Evolutionary conservation across 495 filamentous ascomycete species (phyloP).

Genomic region (Aspergillus affinis): DNA sequence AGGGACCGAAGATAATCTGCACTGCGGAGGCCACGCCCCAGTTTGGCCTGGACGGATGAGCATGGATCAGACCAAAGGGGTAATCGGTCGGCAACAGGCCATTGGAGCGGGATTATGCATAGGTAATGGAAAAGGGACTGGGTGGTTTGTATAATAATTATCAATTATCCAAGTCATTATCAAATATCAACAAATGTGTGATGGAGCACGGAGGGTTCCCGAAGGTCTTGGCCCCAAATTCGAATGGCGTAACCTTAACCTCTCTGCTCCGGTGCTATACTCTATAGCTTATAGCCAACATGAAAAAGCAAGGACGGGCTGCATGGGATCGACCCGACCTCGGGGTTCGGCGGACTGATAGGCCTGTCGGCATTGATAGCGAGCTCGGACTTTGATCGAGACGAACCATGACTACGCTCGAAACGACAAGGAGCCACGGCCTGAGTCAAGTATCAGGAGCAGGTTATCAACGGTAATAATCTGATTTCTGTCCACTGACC

Average conservation of each 20-base stretch:
- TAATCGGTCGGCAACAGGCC: not conserved
- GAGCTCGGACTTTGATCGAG: not conserved
- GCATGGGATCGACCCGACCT: not conserved
- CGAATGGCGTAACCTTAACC: not conserved
- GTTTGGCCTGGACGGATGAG: slow-evolving; percentile 10
- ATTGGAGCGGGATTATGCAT: not conserved
- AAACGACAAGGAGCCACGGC: not conserved
- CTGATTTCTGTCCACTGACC: not conserved
- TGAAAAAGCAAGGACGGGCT: not conserved
- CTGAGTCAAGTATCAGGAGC: not conserved
- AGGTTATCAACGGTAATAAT: not conserved
- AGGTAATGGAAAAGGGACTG: not conserved
- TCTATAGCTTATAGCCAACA: not conserved
- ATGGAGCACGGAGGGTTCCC: not conserved
- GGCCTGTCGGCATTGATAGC: not conserved
- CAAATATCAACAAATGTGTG: not conserved
- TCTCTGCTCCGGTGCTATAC: not conserved
- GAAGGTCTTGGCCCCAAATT: not conserved
- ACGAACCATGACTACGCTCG: not conserved
- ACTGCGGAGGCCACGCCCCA: slow-evolving; percentile 29
- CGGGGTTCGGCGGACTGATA: not conserved
- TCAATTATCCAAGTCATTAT: not conserved
- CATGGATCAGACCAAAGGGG: not conserved
- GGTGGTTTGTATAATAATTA: not conserved
- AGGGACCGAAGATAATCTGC: slow-evolving; percentile 34